phyloP scores from a whole-genome alignment of 345 rosid genomes.

The Lepidium aucheri region DNA sequence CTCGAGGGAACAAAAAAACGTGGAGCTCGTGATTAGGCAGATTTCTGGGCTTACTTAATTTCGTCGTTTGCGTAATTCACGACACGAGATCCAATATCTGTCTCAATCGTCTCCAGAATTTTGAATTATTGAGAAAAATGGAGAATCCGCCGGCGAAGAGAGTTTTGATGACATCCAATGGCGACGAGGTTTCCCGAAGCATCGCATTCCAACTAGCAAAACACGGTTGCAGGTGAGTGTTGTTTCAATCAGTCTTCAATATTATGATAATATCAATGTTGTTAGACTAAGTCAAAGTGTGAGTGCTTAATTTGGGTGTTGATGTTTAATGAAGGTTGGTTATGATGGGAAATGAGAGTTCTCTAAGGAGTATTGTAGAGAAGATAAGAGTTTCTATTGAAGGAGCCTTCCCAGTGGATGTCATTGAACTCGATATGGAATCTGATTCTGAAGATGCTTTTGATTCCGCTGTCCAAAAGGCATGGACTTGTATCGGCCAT shows the following conservation, averaged over 20 bases:
- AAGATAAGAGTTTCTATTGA: conserved; percentile 31
- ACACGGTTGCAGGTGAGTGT: conserved; percentile 93
- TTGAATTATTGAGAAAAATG: conserved; percentile 26
- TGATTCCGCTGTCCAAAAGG: conserved; percentile 67
- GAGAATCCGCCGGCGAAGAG: conserved; percentile 43
- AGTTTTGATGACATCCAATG: conserved; percentile 73
- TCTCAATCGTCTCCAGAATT: neutral
- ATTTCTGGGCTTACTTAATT: neutral
- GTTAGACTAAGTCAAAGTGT: too few relatives aligned
- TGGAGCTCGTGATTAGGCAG: neutral
- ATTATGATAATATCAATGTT: too few relatives aligned
- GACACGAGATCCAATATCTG: neutral
- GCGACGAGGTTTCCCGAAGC: conserved; percentile 59
- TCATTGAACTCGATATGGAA: conserved; percentile 72
- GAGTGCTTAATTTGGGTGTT: too few relatives aligned
- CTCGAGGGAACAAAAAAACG: neutral
- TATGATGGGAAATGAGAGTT: conserved; percentile 62
- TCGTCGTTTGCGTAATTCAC: neutral
- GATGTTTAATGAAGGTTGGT: conserved; percentile 46
- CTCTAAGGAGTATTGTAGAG: conserved; percentile 36
- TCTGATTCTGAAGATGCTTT: conserved; percentile 52
- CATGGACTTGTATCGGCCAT: conserved; percentile 42
- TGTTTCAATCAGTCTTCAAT: neutral
- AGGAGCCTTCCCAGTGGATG: conserved; percentile 34
- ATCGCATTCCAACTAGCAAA: conserved; percentile 68